phyloP scores from a whole-genome alignment of 2,329 filamentous ascomycete species.

The Davidsoniella australis region DNA sequence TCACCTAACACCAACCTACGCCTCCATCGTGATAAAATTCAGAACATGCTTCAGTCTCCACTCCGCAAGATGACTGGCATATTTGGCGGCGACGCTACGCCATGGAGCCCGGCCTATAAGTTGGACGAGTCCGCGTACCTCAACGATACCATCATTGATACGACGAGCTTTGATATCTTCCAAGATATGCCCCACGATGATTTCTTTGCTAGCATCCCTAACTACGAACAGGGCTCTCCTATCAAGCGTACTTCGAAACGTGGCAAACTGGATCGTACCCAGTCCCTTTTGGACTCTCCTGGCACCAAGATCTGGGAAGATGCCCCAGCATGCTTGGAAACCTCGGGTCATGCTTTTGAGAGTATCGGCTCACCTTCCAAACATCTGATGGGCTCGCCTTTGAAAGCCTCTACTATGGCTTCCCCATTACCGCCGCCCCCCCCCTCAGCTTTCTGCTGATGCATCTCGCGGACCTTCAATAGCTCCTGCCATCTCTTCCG shows the following conservation, averaged over 20 bases:
- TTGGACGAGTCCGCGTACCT: constrained; percentile 39
- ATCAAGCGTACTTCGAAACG: constrained; percentile 45
- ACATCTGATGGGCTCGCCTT: constrained; percentile 17
- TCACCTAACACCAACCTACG: constrained; percentile 87
- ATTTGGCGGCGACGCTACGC: constrained; percentile 26
- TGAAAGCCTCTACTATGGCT: constrained; percentile 12
- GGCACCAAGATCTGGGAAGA: constrained; percentile 12
- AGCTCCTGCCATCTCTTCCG: constrained; percentile 1
- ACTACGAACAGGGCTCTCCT: constrained; percentile 43
- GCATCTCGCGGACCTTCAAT: constrained; percentile 1
- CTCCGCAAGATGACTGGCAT: constrained; percentile 28
- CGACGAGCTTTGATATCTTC: constrained; percentile 45
- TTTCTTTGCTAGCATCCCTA: constrained; percentile 21
- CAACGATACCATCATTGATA: constrained; percentile 24
- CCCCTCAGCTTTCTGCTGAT: constrained; percentile 4
- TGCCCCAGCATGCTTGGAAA: constrained; percentile 6
- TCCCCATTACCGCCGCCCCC: constrained; percentile 3
- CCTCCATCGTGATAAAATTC: constrained; percentile 71
- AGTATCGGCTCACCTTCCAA: constrained; percentile 38
- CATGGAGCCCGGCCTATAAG: constrained; percentile 48
- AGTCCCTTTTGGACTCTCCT: constrained; percentile 23
- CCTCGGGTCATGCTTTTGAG: constrained; percentile 10
- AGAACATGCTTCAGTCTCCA: constrained; percentile 66
- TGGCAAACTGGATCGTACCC: constrained; percentile 44
- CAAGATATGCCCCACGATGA: constrained; percentile 20